phyloP scores from a whole-genome alignment of 306 rosid genomes.

The Fragaria ananassa region DNA sequence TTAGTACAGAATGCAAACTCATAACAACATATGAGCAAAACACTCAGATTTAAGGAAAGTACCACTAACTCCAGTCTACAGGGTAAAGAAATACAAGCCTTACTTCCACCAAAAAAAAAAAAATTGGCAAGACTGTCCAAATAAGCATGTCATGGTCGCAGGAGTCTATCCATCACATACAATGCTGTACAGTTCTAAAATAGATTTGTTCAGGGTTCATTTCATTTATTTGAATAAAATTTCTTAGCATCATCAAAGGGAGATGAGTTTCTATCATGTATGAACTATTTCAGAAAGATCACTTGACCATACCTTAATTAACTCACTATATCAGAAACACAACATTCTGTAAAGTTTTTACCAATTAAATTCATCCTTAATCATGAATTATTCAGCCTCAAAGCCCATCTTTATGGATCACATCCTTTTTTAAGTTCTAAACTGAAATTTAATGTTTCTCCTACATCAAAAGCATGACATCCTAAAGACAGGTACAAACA shows the following conservation, averaged over 20 bases:
- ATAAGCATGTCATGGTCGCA: too few species aligned
- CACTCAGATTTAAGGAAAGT: neutral
- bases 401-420: neutral
- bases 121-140: neutral
- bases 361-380: neutral
- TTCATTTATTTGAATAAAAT: neutral
- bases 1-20: neutral
- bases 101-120: neutral
- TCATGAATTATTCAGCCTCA: neutral
- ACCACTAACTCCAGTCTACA: neutral
- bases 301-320: neutral
- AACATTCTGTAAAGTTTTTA: neutral
- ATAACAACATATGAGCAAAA: neutral
- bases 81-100: neutral
- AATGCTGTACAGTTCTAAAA: neutral
- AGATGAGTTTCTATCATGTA: neutral
- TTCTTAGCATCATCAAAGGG: neutral
- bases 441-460: neutral
- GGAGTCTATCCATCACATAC: too few species aligned
- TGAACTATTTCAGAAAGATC: neutral
- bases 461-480: neutral
- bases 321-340: neutral
- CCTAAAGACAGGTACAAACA: neutral
- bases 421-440: neutral
- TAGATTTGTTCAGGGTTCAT: constrained; percentile 1